A percentile compares a stretch with the other conserved stretches of the same genome.
Conservation (phyloP, 2,329 filamentous ascomycete genomes). For the Microdochium bolleyi region DNA sequence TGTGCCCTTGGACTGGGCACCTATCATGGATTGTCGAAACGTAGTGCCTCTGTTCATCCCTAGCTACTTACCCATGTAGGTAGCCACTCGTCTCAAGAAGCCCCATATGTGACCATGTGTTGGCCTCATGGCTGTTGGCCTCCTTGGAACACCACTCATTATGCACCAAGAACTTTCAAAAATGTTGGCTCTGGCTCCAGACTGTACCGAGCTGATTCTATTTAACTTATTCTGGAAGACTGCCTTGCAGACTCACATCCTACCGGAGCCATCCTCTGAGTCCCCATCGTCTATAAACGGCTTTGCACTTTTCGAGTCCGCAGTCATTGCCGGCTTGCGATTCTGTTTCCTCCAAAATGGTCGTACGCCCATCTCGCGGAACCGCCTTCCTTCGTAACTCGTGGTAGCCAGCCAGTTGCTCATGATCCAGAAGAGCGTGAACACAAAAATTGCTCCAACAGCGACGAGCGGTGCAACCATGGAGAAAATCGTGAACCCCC, state of each 20-base stretch:
- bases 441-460: conserved; percentile 8
- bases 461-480: conserved; percentile 17
- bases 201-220: no score
- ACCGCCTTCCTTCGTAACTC: neutral
- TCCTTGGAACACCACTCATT: no score
- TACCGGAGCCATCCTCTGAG: neutral
- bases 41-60: no score
- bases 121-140: no score
- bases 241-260: neutral
- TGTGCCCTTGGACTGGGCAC: no score
- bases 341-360: conserved; percentile 11
- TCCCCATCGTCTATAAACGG: neutral
- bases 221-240: neutral
- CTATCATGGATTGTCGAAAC: no score
- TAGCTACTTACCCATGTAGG: no score
- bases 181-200: no score
- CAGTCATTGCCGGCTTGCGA: neutral
- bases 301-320: neutral
- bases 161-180: no score
- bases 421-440: conserved; percentile 1
- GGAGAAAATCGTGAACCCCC: conserved; percentile 20
- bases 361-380: conserved; percentile 16
- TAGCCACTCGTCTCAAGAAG: no score
- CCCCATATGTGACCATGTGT: no score
- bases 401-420: neutral